Evolutionary conservation across 116 monocot species (phyloP).

Genomic region (Trichopus zeylanicus): DNA sequence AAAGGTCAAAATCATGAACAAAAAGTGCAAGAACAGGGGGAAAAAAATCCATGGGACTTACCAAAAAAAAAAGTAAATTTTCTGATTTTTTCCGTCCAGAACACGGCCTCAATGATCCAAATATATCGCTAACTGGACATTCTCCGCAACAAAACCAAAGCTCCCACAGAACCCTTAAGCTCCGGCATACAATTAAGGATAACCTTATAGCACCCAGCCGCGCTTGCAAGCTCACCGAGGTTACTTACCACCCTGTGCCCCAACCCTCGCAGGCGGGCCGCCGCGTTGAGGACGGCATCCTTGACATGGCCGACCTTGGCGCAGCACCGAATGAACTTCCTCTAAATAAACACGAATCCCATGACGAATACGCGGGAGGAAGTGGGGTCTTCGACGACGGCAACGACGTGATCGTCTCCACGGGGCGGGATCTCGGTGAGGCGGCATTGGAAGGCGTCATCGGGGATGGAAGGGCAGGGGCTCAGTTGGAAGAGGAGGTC

Average conservation of each 20-base stretch:
- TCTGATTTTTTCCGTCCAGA: background rate
- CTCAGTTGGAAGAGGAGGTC: slow-evolving; percentile 71
- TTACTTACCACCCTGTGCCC: slow-evolving; percentile 54
- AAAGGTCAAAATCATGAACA: background rate
- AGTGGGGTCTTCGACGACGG: slow-evolving; percentile 50
- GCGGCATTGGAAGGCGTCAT: slow-evolving; percentile 45
- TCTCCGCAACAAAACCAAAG: slow-evolving; percentile 78
- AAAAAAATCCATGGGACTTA: background rate
- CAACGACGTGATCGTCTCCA: slow-evolving; percentile 62
- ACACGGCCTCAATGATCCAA: slow-evolving; percentile 19
- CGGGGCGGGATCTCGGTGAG: slow-evolving; percentile 44
- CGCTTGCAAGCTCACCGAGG: slow-evolving; percentile 52
- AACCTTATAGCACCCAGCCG: slow-evolving; percentile 80
- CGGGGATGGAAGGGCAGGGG: slow-evolving; percentile 34
- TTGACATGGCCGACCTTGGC: slow-evolving; percentile 88
- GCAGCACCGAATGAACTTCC: slow-evolving; percentile 76
- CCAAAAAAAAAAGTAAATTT: background rate
- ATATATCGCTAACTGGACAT: slow-evolving; percentile 78
- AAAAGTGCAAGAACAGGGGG: background rate
- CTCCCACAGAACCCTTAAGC: slow-evolving; percentile 52
- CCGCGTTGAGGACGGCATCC: slow-evolving; percentile 74
- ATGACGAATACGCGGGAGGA: slow-evolving; percentile 55
- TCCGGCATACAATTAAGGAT: slow-evolving; percentile 71
- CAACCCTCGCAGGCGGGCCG: slow-evolving; percentile 35
- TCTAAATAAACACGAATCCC: slow-evolving; percentile 72